Base-by-base conservation (phyloP, 306 rosid species). In the peach (Prunus persica) region DNA sequence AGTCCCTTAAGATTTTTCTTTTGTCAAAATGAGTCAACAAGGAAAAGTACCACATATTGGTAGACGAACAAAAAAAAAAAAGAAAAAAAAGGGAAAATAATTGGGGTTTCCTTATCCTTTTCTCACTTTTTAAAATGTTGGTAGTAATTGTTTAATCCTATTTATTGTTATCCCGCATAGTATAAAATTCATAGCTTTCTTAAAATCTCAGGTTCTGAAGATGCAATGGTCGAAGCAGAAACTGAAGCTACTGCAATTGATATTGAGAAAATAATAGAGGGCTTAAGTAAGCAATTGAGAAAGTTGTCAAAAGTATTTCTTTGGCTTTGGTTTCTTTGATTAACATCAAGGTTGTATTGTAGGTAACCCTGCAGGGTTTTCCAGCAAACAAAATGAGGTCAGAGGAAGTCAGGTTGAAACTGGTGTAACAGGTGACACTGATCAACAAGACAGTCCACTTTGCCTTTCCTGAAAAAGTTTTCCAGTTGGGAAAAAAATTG, bases 401-500 rank as follows among this genome's bases (percentile, higher is more conserved):
- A 27, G 22, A 1, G 73, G 60, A 49, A 27, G 43, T 50, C 45
- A 49, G 2, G n/a, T 38, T 30, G 30, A 65, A 60, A n/a, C 30
- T 22, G 64, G 28, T 61, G 67, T 50, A 1, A 15, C 50, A 50
- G 81, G 69, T 71, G 51, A 50, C 38, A 6, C 18, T 6, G 55
- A 43, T 49, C 46, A 19, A 77, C 15, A 46, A 57, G 32, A 71
- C 28, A 8, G 16, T 65, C 67, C 51, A 51, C 16, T 63, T 78
- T 78, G 47, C 58, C 77, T 62, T 51, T 71, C 38, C 54, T 61
- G 47, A 67, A 67, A 62, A 70, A 67, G 14, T 16, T 22, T 11
- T 70, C 56, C 65, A 5, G 14, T 70, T 14, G 71, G 65, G 82
- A 6, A 50, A 50, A 38, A 8, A 32, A 22, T 51, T 51, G 66